Conservation (phyloP, 192 early-diverging fungal species). For the Coemansia sp. region DNA sequence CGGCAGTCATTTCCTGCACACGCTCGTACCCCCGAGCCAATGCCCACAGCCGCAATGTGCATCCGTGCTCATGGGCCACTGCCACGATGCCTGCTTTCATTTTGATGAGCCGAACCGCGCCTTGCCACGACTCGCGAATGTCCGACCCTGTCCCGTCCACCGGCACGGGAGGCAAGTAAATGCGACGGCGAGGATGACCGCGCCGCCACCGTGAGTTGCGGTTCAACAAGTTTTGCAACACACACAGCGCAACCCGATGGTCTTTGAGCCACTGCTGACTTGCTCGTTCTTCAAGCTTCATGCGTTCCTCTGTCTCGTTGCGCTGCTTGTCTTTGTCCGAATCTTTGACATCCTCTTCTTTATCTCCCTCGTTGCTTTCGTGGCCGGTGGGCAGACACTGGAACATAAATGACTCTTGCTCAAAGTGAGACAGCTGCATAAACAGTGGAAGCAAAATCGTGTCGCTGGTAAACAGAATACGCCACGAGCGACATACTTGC, state of each 20-base stretch:
- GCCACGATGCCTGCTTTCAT: constrained; percentile 45
- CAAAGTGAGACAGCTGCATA: constrained; percentile 41
- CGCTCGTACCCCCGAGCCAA: constrained; percentile 23
- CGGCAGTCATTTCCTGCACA: constrained; percentile 21
- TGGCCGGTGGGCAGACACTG: constrained; percentile 29
- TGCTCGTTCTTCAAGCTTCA: constrained; percentile 27
- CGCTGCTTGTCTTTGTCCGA: constrained; percentile 2
- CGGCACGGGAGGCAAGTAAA: constrained; percentile 47
- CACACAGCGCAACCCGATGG: constrained; percentile 19
- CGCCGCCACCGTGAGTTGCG: constrained; percentile 36
- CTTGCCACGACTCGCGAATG: constrained; percentile 45
- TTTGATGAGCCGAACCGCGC: constrained; percentile 28
- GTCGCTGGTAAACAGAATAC: constrained; percentile 28
- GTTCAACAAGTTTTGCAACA: constrained; percentile 44
- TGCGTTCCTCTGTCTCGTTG: background rate
- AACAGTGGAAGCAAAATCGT: constrained; percentile 27
- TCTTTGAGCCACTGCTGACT: constrained; percentile 49
- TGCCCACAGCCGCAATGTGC: constrained; percentile 31
- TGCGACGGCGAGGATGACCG: constrained; percentile 24
- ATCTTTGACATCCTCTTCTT: background rate
- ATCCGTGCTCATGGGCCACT: constrained; percentile 24
- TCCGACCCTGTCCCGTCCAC: constrained; percentile 42
- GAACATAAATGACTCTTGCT: constrained; percentile 50
- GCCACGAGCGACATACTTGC: constrained; percentile 33
- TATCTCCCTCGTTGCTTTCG: constrained; percentile 11